Base-by-base conservation (phyloP, 2,329 filamentous ascomycete genomes). In the Xylariaceae sp. region DNA sequence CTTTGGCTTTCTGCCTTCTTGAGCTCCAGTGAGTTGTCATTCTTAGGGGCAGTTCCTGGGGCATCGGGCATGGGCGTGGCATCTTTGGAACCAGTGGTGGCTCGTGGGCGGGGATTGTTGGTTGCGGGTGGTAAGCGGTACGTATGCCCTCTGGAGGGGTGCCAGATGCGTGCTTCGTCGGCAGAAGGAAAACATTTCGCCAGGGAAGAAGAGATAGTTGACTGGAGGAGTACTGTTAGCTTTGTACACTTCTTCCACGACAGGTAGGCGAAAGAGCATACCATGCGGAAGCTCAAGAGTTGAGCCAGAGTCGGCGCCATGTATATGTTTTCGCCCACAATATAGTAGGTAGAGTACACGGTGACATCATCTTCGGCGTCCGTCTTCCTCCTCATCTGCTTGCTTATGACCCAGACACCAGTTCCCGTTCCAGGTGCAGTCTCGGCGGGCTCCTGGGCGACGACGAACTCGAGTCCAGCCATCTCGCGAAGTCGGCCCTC, bases 391-490 rank as follows among this genome's bases (percentile, higher is more conserved):
- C 83, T 72, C 22, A 77, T 82, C 68, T 87, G 83, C 71, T 86
- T 86, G 61, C 82, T 77, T 58, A 87, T 85, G 27, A 86, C 80
- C 83, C 83, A 87, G 9, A 86, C 81, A 27, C 82, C 83, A 0
- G 82, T 85, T 18, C 76, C 76, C 35, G 69, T 72, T n/a, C 80
- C 81, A 0, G 80, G 81, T 0, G 75, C 78, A 59, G 77, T 82
- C 65, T 85, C 81, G 27, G 81, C 80, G 1, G 82, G 82, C 56
- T 83, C 80, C 61, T 85, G 78, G 35, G 80, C 81, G 45, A 87
- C 81, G 44, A 85, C 74, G 63, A 82, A 87, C 68, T 87, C 83
- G 42, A 86, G 71, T 2, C 83, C 83, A 1, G 78, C 77, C 83
- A 86, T 86, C 49, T 77, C 80, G 56, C 75, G 76, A 33, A 87